phyloP scores from a whole-genome alignment of 208 protist species.

The Phytomonas francai region DNA sequence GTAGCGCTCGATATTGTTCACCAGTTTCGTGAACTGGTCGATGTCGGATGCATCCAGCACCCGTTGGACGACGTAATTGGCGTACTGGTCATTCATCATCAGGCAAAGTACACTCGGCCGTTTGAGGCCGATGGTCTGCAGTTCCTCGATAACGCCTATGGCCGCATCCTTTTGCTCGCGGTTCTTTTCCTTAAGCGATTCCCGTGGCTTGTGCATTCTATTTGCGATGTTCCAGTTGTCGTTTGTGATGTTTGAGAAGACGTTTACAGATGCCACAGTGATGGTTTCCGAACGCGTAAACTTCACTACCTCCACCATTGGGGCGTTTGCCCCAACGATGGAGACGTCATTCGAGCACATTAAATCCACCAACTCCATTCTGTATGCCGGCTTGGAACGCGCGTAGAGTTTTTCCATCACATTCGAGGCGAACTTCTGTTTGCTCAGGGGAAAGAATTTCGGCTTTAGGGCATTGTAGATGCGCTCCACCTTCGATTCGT shows the following conservation, averaged over 20 bases:
- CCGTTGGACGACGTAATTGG: conserved; percentile 97
- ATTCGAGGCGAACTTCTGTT: conserved; percentile 99
- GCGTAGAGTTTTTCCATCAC: conserved; percentile 97
- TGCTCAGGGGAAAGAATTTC: conserved; percentile 79
- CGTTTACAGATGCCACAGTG: conserved; percentile 53
- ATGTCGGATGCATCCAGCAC: conserved; percentile 89
- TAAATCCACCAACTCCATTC: conserved; percentile 83
- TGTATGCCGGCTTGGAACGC: conserved; percentile 55
- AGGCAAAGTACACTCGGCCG: conserved; percentile 73
- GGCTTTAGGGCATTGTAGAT: conserved; percentile 62
- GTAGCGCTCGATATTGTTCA: conserved; percentile 85
- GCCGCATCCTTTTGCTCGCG: conserved; percentile 73
- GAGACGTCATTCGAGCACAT: conserved; percentile 40
- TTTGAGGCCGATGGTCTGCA: conserved; percentile 26
- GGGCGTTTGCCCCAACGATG: conserved; percentile 20
- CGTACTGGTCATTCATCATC: conserved; percentile 96
- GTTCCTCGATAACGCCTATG: conserved; percentile 57
- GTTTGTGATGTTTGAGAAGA: conserved; percentile 22
- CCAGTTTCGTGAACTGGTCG: conserved; percentile 67
- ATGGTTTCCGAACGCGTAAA: conserved; percentile 46
- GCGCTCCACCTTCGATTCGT: conserved; percentile 72
- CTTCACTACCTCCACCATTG: conserved; percentile 44
- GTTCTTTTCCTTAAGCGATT: conserved; percentile 65
- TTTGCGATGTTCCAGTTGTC: conserved; percentile 22
- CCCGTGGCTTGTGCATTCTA: conserved; percentile 4